Conservation (phyloP, 352 stramenopile genomes). For the Globisporangium heterothallicum region DNA sequence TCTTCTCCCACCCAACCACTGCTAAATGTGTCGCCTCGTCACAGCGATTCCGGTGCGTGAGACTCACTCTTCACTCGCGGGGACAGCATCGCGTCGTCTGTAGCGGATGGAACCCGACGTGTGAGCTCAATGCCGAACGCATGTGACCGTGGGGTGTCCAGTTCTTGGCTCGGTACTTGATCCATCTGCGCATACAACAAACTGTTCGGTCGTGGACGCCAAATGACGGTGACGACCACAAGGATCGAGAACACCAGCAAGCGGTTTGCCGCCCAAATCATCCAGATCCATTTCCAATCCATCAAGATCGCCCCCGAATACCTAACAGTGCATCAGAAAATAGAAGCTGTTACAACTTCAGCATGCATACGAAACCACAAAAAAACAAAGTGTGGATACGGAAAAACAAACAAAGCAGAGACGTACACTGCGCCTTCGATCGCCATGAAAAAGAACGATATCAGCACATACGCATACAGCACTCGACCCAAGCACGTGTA, state of each 20-base stretch:
- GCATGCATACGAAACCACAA: neutral
- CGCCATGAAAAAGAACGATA: constrained; percentile 72
- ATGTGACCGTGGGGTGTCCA: constrained; percentile 37
- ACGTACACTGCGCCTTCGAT: constrained; percentile 78
- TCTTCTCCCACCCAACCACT: neutral
- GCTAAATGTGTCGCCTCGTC: neutral
- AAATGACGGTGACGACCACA: constrained; percentile 63
- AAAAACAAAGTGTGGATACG: neutral
- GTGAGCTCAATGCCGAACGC: constrained; percentile 50
- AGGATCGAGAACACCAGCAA: constrained; percentile 68
- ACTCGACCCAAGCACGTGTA: constrained; percentile 58
- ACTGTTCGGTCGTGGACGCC: constrained; percentile 62
- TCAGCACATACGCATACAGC: constrained; percentile 51
- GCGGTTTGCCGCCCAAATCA: constrained; percentile 73
- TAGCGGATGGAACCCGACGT: constrained; percentile 45
- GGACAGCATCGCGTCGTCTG: constrained; percentile 29
- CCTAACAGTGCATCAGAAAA: constrained; percentile 20
- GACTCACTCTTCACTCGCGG: neutral
- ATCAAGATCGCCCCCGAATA: constrained; percentile 62
- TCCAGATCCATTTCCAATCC: constrained; percentile 68
- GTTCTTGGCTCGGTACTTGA: constrained; percentile 69
- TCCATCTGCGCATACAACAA: constrained; percentile 74
- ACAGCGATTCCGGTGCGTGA: constrained; percentile 5
- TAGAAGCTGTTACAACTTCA: neutral
- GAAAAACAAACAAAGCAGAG: neutral